Evolutionary conservation across 345 rosid species (phyloP), one percentile per base, ranked within the genome.

Genomic region (Lepidium sativum): DNA sequence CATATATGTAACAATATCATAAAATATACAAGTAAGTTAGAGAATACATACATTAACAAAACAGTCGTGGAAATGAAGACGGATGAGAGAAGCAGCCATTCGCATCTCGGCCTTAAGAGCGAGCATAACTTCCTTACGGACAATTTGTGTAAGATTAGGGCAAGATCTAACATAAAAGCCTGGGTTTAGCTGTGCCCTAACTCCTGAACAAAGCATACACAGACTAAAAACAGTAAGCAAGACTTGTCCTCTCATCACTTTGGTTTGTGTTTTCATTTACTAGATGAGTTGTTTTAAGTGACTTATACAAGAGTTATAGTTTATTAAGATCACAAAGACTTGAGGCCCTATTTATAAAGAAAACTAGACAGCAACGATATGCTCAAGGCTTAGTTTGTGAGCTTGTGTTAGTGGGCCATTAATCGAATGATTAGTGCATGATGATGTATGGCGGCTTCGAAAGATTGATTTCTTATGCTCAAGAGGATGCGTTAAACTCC

Each of bases 1-100:
- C 29, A 35, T 18, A 9, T 34, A 16, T 29, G n/a, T 54, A 14
- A 20, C 17, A 20, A 38, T 16, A 37, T 13, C 8, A 12, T 31
- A 12, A 65, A 1, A 11, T 29, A 37, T 9, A 23, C 3, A 62
- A 9, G 0, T 40, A 8, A 34, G 33, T 7, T 17, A 27, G 29
- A 8, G 8, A 59, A 31, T 14, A 68, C 88, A 37, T 60, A 87
- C 91, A 70, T 85, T 83, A 61, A 85, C 88, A 23, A 85, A 87
- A 65, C 95, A 87, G 69, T 87, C 95, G 17, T 87, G 78, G 70
- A 74, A 74, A 61, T 74, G 78, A 68, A 74, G 78, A 47, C 78
- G 78, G 35, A 75, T 68, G 67, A 87, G 75, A 29, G 95, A 87
- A 66, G 87, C 91, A 2, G 84, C 91, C 89, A 88, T 88, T 34